phyloP scores from a whole-genome alignment of 495 filamentous ascomycete species.

The Xanthoparmelia taractica region DNA sequence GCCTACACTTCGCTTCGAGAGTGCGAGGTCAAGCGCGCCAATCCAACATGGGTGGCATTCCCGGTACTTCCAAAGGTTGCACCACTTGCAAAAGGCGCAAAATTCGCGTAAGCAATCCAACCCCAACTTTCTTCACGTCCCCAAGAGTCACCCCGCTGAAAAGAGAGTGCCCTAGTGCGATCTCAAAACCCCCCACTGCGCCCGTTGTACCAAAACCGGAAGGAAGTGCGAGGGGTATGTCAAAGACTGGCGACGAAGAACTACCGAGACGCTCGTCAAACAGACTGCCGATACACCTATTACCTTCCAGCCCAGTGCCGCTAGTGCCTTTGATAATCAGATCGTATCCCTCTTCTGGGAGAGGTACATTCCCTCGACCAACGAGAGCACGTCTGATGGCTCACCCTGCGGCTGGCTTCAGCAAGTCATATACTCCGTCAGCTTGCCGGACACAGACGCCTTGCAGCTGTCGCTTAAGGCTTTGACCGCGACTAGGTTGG shows the following conservation, averaged over 20 bases:
- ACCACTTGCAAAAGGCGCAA: conserved; percentile 1
- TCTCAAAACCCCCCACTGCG: not conserved
- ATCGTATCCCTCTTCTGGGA: conserved; percentile 2
- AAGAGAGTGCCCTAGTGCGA: not conserved
- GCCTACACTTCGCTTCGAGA: not conserved
- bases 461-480: conserved; percentile 2
- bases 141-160: not conserved
- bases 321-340: not conserved
- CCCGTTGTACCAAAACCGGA: not conserved
- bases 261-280: not conserved
- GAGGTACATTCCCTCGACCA: not conserved
- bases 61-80: conserved; percentile 4
- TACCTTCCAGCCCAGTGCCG: not conserved
- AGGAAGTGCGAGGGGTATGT: conserved; percentile 1
- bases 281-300: not conserved
- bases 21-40: not conserved
- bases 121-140: not conserved
- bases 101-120: not conserved
- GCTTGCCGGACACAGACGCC: not conserved
- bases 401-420: conserved; percentile 1
- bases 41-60: not conserved
- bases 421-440: not conserved
- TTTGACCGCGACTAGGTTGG: not conserved
- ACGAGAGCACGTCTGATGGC: not conserved
- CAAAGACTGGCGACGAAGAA: not conserved